These are phyloP conservation scores for Angophora floribunda DNA, from an alignment of 345 rosid genomes.

Conservation along the genomic window DNA sequence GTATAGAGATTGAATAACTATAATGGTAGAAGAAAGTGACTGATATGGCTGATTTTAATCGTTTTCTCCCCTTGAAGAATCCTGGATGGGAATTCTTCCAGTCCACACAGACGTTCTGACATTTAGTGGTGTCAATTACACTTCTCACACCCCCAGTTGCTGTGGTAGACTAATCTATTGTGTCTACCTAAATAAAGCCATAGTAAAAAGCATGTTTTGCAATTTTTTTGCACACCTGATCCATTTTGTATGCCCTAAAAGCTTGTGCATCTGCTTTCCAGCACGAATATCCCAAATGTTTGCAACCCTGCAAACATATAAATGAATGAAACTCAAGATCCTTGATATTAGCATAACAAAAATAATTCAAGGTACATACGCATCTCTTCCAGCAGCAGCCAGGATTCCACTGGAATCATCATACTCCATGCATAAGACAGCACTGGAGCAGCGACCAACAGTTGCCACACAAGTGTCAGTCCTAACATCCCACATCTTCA, in stretches of 20 bases:
- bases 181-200: neutral
- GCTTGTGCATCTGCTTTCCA: constrained; percentile 96
- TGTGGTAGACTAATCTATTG: neutral
- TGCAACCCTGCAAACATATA: constrained; percentile 49
- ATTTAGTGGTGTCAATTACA: neutral
- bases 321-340: neutral
- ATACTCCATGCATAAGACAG: constrained; percentile 89
- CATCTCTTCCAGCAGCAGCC: constrained; percentile 98
- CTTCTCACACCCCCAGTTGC: neutral
- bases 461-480: constrained; percentile 97
- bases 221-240: constrained; percentile 57
- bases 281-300: constrained; percentile 98
- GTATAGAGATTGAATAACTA: neutral
- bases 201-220: neutral
- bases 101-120: neutral
- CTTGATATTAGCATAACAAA: neutral
- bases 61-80: neutral
- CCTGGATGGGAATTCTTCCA: neutral
- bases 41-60: neutral
- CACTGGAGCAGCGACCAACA: constrained; percentile 93
- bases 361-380: constrained; percentile 39
- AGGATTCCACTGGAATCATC: constrained; percentile 94
- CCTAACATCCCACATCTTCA: constrained; percentile 99
- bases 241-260: constrained; percentile 93
- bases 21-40: neutral